Conservation (phyloP, 208 protist genomes). For the Crithidia bombi region DNA sequence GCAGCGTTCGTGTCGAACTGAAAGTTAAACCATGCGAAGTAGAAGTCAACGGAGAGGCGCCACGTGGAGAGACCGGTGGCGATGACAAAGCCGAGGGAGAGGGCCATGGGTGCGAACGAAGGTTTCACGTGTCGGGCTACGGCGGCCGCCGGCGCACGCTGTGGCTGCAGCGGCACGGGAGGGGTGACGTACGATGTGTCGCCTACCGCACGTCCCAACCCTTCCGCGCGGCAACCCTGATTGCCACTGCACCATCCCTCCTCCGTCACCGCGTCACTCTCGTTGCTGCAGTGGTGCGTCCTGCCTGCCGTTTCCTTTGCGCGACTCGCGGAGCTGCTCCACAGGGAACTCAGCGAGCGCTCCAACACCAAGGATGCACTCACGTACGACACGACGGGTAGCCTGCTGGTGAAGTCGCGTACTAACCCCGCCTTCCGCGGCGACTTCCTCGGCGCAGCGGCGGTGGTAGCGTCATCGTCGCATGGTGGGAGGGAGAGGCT, state of each 20-base stretch:
- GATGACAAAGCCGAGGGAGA: conserved; percentile 24
- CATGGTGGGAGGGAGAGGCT: neutral
- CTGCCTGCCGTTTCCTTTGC: neutral
- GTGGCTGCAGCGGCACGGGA: neutral
- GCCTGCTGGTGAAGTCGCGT: neutral
- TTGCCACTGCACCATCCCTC: too few species aligned
- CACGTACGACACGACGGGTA: neutral
- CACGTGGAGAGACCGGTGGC: conserved; percentile 22
- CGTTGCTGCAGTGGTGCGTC: neutral
- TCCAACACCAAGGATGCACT: neutral
- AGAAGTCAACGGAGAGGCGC: conserved; percentile 31
- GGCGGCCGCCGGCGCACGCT: too few species aligned
- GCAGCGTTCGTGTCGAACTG: conserved; percentile 4
- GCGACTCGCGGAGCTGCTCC: neutral
- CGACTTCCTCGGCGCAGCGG: neutral
- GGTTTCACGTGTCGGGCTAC: neutral
- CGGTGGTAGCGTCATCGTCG: too few species aligned
- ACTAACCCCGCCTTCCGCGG: neutral
- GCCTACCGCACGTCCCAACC: too few species aligned
- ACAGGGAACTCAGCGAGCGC: neutral
- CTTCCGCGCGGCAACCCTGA: too few species aligned
- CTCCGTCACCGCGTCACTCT: neutral
- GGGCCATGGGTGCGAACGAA: conserved; percentile 14
- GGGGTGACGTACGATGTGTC: neutral
- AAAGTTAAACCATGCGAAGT: conserved; percentile 28